These are phyloP conservation scores for Alternaria ventricosa DNA, from an alignment of 2,329 filamentous ascomycete genomes.

Conservation along the genomic window DNA sequence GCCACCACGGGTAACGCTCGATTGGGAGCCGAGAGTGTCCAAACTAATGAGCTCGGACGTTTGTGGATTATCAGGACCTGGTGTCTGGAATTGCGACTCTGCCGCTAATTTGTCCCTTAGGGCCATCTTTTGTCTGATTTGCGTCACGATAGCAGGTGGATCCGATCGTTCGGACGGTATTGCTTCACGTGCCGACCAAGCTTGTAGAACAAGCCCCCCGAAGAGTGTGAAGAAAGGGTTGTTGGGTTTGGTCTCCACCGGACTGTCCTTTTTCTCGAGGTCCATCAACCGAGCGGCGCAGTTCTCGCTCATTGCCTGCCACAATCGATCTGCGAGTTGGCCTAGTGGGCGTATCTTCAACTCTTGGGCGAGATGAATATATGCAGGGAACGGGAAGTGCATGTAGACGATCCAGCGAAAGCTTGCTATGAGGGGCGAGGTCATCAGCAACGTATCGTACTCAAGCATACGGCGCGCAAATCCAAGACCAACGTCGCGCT, in stretches of 20 bases:
- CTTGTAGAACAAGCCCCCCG: slow-evolving; percentile 65
- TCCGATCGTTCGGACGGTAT: slow-evolving; percentile 3
- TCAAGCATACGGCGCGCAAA: slow-evolving; percentile 53
- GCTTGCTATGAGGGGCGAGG: slow-evolving; percentile 50
- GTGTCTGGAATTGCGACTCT: not conserved
- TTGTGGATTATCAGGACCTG: not conserved
- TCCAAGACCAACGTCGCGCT: slow-evolving; percentile 37
- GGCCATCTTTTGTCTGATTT: slow-evolving; percentile 6
- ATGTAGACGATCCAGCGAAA: slow-evolving; percentile 53
- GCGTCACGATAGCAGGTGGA: slow-evolving; percentile 13
- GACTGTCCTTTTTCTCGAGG: slow-evolving; percentile 19
- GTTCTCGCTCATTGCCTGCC: slow-evolving; percentile 57
- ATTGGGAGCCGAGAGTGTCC: not conserved
- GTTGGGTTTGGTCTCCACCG: slow-evolving; percentile 16
- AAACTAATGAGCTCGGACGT: not conserved
- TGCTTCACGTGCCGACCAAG: slow-evolving; percentile 25
- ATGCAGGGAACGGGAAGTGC: slow-evolving; percentile 59
- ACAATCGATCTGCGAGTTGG: slow-evolving; percentile 46
- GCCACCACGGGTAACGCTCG: not conserved
- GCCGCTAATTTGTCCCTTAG: not conserved
- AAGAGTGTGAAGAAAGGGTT: slow-evolving; percentile 52
- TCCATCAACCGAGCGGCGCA: slow-evolving; percentile 47
- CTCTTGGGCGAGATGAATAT: slow-evolving; percentile 55
- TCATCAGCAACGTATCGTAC: slow-evolving; percentile 55
- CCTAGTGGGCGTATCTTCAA: slow-evolving; percentile 48